Base-by-base conservation (phyloP, 108 stramenopile genomes). In the Aurantiochytrium sp. region DNA sequence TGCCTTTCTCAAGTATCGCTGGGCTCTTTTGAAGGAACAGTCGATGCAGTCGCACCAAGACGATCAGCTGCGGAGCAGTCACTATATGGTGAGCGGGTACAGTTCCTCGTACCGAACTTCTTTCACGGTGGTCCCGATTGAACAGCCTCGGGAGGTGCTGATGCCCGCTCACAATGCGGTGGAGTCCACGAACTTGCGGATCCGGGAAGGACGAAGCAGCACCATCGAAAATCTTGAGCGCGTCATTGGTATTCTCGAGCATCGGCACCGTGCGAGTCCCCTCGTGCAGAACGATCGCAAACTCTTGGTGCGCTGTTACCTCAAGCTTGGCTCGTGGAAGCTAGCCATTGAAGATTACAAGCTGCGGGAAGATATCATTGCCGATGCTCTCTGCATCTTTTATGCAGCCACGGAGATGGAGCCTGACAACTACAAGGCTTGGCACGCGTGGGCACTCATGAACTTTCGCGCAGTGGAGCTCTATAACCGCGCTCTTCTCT, bases 361-460 rank as follows among this genome's bases (percentile, higher is more conserved):
- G 76, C 96, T 96, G 89, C 71, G 90, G 5, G 94, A 96, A 44
- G 95, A 95, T n/a, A 83, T 97, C 55, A 89, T 93, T 76, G 92
- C 94, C 14, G 95, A 4, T 23, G 5, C 45, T 19, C 35, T 88
- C 4, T 5, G 4, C 8, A 44, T 45, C 88, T 47, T 94, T 88
- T 95, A 95, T 58, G 89, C 95, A 69, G 97, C 98, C 19, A 97
- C 96, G 8, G 91, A 90, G 14, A 90, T 94, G 44, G 92, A 94
- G 47, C 44, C 88, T 21, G 91, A 90, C 71, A 93, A 94, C 47
- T 99, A 98, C 92, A 96, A 95, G 90, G 97, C 98, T 53, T 99
- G 97, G 96, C 99, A 99, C 91, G 91, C 94, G 14, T 99, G 99
- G 99, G 98, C 98, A 2, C 91, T 99, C 60, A 91, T 98, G 55